Evolutionary conservation across 106 monocot species (phyloP).

Genomic region (Dioscorea zingiberensis): DNA sequence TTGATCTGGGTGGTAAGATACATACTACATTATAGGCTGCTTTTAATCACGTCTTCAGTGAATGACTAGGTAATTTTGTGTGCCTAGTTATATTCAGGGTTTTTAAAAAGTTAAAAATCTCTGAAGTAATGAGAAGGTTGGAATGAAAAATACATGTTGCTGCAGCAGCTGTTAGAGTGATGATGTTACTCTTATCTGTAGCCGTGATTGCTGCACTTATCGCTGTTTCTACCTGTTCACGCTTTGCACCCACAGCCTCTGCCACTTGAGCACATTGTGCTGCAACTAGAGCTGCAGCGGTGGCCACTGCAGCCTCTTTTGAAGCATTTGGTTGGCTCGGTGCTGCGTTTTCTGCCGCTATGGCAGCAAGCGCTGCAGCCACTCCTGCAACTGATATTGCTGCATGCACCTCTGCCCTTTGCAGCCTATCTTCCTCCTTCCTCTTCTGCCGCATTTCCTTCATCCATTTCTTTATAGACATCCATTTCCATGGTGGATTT

Average conservation of each 20-base stretch:
- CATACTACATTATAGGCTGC: no score
- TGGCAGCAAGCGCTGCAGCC: constrained; percentile 67
- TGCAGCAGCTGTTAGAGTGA: constrained; percentile 76
- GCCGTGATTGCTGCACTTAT: constrained; percentile 45
- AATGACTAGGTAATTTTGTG: no score
- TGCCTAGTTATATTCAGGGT: no score
- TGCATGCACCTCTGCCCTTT: constrained; percentile 65
- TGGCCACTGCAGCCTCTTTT: constrained; percentile 53
- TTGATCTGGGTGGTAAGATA: no score
- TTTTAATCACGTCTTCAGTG: no score
- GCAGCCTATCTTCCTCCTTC: constrained; percentile 58
- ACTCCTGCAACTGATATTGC: constrained; percentile 70
- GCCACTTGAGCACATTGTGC: constrained; percentile 63
- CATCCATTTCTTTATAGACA: constrained; percentile 64
- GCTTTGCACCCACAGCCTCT: constrained; percentile 58
- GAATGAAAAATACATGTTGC: constrained; percentile 55
- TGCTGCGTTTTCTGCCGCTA: constrained; percentile 46
- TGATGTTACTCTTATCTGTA: constrained; percentile 50
- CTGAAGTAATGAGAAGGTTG: no score
- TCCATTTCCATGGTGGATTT: constrained; percentile 35
- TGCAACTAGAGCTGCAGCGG: constrained; percentile 66
- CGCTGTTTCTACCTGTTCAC: constrained; percentile 39
- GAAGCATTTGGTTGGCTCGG: constrained; percentile 18
- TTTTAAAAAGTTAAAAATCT: no score
- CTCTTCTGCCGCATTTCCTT: constrained; percentile 57